Percentiles rank a stretch among this genome's conserved stretches.
phyloP scores from a whole-genome alignment of 805 yeast genomes.

The Saturnispora saitoi region DNA sequence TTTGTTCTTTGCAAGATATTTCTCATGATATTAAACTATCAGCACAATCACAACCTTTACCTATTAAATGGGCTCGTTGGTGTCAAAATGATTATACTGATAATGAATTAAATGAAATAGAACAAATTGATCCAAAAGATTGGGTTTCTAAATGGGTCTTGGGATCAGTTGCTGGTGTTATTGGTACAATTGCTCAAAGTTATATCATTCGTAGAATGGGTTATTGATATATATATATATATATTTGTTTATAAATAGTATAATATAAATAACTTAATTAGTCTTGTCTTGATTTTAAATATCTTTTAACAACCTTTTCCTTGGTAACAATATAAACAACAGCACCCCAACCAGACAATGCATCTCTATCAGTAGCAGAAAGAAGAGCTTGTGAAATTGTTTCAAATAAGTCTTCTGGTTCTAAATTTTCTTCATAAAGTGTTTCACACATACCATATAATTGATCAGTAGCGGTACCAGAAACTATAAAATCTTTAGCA shows the following conservation, averaged over 20 bases:
- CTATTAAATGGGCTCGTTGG: slow-evolving; percentile 91
- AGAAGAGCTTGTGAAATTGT: slow-evolving; percentile 89
- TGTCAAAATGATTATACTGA: slow-evolving; percentile 39
- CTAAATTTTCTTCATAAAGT: slow-evolving; percentile 86
- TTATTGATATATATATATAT: slow-evolving; percentile 22
- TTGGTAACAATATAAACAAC: slow-evolving; percentile 86
- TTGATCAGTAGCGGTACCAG: slow-evolving; percentile 97
- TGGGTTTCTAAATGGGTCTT: slow-evolving; percentile 78
- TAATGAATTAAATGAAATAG: slow-evolving; percentile 15
- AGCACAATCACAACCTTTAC: slow-evolving; percentile 84
- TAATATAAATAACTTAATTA: slow-evolving; percentile 26
- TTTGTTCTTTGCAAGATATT: slow-evolving; percentile 67
- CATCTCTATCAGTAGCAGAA: slow-evolving; percentile 96
- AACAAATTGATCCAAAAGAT: slow-evolving; percentile 53
- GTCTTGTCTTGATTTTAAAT: slow-evolving; percentile 93
- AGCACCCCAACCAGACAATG: slow-evolving; percentile 97
- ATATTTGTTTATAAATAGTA: background rate
- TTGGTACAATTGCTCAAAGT: slow-evolving; percentile 84
- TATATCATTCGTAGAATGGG: slow-evolving; percentile 92
- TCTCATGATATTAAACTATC: slow-evolving; percentile 67
- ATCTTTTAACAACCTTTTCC: slow-evolving; percentile 81
- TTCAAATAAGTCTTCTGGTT: slow-evolving; percentile 91
- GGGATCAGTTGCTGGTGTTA: slow-evolving; percentile 66
- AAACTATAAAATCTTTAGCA: slow-evolving; percentile 88
- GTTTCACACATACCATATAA: slow-evolving; percentile 98